Evolutionary conservation across 2,329 filamentous ascomycete genomes (phyloP).

Genomic region (Lecanicillium sp.): DNA sequence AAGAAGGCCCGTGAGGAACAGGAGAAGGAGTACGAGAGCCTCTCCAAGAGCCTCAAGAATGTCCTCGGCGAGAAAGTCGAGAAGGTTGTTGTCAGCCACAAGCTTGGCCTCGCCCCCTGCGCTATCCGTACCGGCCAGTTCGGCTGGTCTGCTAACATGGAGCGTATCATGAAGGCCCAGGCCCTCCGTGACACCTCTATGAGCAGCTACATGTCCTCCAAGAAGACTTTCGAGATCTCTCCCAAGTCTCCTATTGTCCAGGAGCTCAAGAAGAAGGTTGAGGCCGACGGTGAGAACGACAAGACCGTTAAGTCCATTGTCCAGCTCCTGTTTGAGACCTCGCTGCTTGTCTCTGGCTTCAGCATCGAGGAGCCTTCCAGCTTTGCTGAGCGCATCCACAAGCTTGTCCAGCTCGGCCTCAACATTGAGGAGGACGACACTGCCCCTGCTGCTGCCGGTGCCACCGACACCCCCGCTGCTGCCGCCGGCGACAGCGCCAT

Average conservation of each 20-base stretch:
- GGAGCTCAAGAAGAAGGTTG: conserved; percentile 99
- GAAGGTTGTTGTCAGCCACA: conserved; percentile 99
- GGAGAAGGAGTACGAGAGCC: conserved; percentile 95
- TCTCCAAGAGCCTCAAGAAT: conserved; percentile 98
- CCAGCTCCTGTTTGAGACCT: conserved; percentile 97
- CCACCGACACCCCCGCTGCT: conserved; percentile 48
- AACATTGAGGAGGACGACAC: conserved; percentile 93
- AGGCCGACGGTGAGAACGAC: conserved; percentile 95
- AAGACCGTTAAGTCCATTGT: conserved; percentile 99
- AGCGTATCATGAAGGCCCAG: conserved; percentile 99
- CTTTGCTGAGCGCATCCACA: conserved; percentile 99
- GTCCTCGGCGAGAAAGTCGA: conserved; percentile 98
- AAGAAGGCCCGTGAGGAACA: conserved; percentile 91
- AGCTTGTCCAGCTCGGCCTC: conserved; percentile 94
- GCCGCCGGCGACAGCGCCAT: conserved; percentile 85
- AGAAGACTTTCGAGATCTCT: conserved; percentile 99
- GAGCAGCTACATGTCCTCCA: conserved; percentile 99
- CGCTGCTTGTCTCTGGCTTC: conserved; percentile 96
- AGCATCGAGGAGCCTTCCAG: conserved; percentile 97
- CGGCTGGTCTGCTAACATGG: conserved; percentile 99
- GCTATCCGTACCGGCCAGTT: conserved; percentile 99
- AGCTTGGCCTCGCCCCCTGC: conserved; percentile 88
- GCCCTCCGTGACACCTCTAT: conserved; percentile 99
- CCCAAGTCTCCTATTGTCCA: conserved; percentile 95
- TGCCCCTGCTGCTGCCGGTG: conserved; percentile 49